Conservation (phyloP, 164 flowering plant species). For the Berberis thunbergii region DNA sequence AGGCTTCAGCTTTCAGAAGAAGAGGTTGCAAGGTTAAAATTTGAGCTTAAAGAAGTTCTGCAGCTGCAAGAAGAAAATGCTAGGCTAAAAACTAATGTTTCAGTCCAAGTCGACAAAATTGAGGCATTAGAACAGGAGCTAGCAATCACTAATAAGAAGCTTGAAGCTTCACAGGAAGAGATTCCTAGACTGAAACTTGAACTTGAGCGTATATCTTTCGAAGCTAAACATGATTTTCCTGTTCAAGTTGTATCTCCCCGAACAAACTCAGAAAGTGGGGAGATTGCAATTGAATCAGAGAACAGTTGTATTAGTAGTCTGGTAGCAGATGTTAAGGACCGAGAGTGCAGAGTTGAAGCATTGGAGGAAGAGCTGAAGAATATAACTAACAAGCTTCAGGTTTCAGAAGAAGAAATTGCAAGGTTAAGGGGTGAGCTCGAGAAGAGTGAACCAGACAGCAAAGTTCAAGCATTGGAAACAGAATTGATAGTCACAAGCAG, state of each 20-base stretch:
- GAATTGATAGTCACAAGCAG: conserved; percentile 10
- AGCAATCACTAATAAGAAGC: conserved; percentile 26
- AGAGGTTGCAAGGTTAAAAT: conserved; percentile 38
- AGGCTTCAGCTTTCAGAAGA: conserved; percentile 35
- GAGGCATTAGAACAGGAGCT: conserved; percentile 26
- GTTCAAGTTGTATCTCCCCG: conserved; percentile 30
- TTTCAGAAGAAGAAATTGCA: conserved; percentile 37
- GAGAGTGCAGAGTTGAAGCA: conserved; percentile 20
- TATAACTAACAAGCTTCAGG: conserved; percentile 28
- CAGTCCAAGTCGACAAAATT: conserved; percentile 14
- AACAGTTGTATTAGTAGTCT: conserved; percentile 18
- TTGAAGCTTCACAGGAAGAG: conserved; percentile 35
- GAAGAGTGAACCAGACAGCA: conserved; percentile 7
- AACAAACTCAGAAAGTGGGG: conserved; percentile 25
- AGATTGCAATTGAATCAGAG: conserved; percentile 29
- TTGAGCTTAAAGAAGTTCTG: conserved; percentile 11
- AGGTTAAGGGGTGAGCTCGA: conserved; percentile 42
- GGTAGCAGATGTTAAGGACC: neutral
- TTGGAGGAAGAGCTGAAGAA: conserved; percentile 37
- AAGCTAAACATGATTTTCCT: conserved; percentile 18
- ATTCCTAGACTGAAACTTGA: conserved; percentile 30
- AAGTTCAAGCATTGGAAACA: too few species aligned
- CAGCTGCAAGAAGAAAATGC: conserved; percentile 18
- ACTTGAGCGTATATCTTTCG: conserved; percentile 20
- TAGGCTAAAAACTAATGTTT: conserved; percentile 15